Evolutionary conservation across 2,329 filamentous ascomycete genomes (phyloP).

Genomic region (Eurotiales sp.): DNA sequence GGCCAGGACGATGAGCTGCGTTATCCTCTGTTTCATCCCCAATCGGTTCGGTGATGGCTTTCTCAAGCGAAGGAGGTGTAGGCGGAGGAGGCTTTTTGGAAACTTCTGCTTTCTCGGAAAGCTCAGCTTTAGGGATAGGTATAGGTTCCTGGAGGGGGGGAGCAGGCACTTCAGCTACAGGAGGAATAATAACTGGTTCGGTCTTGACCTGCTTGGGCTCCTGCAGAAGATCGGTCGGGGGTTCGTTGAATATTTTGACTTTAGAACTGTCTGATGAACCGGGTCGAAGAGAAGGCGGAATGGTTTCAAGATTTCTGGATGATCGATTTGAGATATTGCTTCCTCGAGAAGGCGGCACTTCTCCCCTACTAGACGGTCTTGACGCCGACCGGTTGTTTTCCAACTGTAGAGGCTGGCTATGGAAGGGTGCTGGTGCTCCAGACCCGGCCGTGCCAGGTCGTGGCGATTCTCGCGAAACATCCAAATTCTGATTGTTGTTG

Average conservation of each 20-base stretch:
- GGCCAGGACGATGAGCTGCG: slow-evolving; percentile 63
- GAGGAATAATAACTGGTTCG: background rate
- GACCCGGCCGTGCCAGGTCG: slow-evolving; percentile 30
- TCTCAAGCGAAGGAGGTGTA: background rate
- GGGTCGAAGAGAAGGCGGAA: slow-evolving; percentile 22
- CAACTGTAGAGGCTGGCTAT: slow-evolving; percentile 24
- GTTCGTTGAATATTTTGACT: slow-evolving; percentile 3
- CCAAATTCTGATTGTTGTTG: slow-evolving; percentile 18
- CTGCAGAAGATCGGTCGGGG: slow-evolving; percentile 5
- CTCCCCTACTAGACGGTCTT: slow-evolving; percentile 20
- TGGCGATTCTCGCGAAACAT: slow-evolving; percentile 23
- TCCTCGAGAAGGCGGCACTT: slow-evolving; percentile 26
- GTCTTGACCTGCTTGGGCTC: slow-evolving; percentile 18
- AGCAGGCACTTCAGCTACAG: background rate
- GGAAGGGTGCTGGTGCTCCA: slow-evolving; percentile 11
- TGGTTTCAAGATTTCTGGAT: slow-evolving; percentile 18
- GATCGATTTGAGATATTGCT: slow-evolving; percentile 23
- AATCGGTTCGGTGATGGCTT: background rate
- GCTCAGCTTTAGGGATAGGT: background rate
- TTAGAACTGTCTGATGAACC: slow-evolving; percentile 17
- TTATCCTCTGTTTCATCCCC: slow-evolving; percentile 9
- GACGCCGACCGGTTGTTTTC: slow-evolving; percentile 30
- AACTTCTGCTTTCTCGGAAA: slow-evolving; percentile 22
- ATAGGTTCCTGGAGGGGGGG: background rate
- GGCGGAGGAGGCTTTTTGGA: slow-evolving; percentile 4